phyloP scores from a whole-genome alignment of 768 basidiomycete species.

The Boletus reticuloceps region DNA sequence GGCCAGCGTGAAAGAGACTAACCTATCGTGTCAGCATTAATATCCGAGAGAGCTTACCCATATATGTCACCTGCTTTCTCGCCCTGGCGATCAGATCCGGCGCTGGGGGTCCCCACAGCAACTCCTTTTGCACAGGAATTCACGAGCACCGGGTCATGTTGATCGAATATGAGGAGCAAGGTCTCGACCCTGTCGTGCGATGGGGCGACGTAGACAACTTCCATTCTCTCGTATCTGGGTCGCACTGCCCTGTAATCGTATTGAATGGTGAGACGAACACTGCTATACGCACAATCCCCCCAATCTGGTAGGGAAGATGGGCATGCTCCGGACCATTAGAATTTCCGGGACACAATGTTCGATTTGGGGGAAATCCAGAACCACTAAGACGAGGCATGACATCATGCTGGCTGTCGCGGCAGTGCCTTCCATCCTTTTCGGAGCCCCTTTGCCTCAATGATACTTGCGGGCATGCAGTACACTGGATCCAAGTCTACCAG shows the following conservation, averaged over 20 bases:
- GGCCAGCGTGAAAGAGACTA: not conserved
- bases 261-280: conserved; percentile 1
- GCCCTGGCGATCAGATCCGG: not conserved
- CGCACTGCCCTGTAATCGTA: conserved; percentile 9
- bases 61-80: not conserved
- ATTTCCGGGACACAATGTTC: not conserved
- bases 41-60: not conserved
- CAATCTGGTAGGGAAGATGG: not conserved
- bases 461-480: conserved; percentile 87
- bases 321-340: not conserved
- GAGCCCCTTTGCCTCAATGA: conserved; percentile 71
- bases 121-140: conserved; percentile 12
- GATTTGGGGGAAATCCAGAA: conserved; percentile 3
- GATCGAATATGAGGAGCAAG: not conserved
- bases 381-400: conserved; percentile 1
- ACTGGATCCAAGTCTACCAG: conserved; percentile 88
- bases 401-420: conserved; percentile 24
- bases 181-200: not conserved
- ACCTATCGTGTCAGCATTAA: conserved; percentile 1
- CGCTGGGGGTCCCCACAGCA: conserved; percentile 3
- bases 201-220: conserved; percentile 9
- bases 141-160: not conserved
- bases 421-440: conserved; percentile 45
- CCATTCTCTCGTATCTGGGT: conserved; percentile 12
- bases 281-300: not conserved